Evolutionary conservation across 2,329 filamentous ascomycete species (phyloP).

Genomic region (Hymenoscyphus infarciens): DNA sequence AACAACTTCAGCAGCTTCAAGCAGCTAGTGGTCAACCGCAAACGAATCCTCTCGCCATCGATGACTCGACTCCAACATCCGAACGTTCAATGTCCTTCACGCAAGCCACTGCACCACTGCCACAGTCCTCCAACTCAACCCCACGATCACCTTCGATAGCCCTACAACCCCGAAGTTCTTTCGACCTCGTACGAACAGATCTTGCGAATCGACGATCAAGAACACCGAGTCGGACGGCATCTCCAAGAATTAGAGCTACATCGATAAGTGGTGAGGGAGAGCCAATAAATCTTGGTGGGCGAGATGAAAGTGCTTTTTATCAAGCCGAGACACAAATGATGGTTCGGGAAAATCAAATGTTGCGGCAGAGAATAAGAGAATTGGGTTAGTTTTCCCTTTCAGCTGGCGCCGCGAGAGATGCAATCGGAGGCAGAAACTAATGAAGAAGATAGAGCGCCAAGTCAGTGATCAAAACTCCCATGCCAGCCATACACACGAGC

Average conservation of each 20-base stretch:
- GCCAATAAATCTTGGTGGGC: slow-evolving; percentile 54
- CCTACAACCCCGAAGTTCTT: slow-evolving; percentile 51
- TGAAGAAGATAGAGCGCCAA: slow-evolving; percentile 29
- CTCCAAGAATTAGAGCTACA: slow-evolving; percentile 53
- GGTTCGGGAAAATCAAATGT: slow-evolving; percentile 77
- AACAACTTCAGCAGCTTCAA: slow-evolving; percentile 62
- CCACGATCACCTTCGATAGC: slow-evolving; percentile 46
- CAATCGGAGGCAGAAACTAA: slow-evolving; percentile 10
- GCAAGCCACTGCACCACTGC: slow-evolving; percentile 37
- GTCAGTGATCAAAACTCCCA: slow-evolving; percentile 30
- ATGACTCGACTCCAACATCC: slow-evolving; percentile 43
- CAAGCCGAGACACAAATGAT: slow-evolving; percentile 79
- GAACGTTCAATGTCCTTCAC: slow-evolving; percentile 44
- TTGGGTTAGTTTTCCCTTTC: slow-evolving; percentile 51
- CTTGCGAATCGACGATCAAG: slow-evolving; percentile 51
- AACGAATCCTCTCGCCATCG: slow-evolving; percentile 38
- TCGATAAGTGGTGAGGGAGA: slow-evolving; percentile 61
- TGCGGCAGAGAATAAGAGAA: slow-evolving; percentile 69
- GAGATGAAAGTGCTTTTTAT: slow-evolving; percentile 76
- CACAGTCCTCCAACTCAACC: slow-evolving; percentile 41
- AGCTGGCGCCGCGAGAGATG: not conserved
- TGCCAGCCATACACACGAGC: slow-evolving; percentile 33
- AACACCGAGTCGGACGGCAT: slow-evolving; percentile 54
- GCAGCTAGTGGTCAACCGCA: slow-evolving; percentile 38
- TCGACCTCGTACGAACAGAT: slow-evolving; percentile 55